Evolutionary conservation across 2,329 filamentous ascomycete genomes (phyloP).

Genomic region (Diaporthe longicolla): DNA sequence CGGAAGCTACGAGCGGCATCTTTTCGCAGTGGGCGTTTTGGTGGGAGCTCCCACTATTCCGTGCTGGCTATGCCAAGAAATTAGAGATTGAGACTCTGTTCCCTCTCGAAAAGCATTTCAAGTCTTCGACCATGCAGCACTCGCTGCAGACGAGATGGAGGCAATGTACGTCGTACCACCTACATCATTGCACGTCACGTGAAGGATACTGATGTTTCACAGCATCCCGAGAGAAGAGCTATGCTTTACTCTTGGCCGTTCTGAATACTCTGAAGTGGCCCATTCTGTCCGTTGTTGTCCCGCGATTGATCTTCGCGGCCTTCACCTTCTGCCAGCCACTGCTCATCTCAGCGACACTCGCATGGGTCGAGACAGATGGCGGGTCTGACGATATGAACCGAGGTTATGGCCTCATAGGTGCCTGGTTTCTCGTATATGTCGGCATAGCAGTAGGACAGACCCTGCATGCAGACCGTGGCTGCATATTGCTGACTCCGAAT

Average conservation of each 20-base stretch:
- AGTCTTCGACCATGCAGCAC: not conserved
- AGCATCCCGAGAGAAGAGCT: not conserved
- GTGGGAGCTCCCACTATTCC: conserved; percentile 48
- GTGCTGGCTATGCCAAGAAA: conserved; percentile 43
- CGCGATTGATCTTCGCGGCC: conserved; percentile 55
- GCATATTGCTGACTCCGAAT: not conserved
- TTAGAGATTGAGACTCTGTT: conserved; percentile 43
- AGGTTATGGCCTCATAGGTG: conserved; percentile 58
- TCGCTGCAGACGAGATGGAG: not conserved
- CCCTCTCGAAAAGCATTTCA: conserved; percentile 21
- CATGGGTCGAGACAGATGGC: conserved; percentile 50
- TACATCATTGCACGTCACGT: not conserved
- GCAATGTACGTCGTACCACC: conserved; percentile 1
- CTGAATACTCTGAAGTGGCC: conserved; percentile 2
- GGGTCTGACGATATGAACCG: conserved; percentile 42
- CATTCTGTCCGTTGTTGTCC: conserved; percentile 52
- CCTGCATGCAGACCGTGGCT: not conserved
- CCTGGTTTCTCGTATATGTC: conserved; percentile 56
- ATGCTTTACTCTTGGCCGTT: not conserved
- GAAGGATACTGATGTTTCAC: not conserved
- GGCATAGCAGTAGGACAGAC: conserved; percentile 55
- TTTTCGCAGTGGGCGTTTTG: conserved; percentile 41
- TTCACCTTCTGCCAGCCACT: conserved; percentile 63
- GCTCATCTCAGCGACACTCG: conserved; percentile 54
- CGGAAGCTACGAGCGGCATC: conserved; percentile 11